phyloP scores from a whole-genome alignment of 192 early-diverging fungal genomes.

The Coemansia sp. region DNA sequence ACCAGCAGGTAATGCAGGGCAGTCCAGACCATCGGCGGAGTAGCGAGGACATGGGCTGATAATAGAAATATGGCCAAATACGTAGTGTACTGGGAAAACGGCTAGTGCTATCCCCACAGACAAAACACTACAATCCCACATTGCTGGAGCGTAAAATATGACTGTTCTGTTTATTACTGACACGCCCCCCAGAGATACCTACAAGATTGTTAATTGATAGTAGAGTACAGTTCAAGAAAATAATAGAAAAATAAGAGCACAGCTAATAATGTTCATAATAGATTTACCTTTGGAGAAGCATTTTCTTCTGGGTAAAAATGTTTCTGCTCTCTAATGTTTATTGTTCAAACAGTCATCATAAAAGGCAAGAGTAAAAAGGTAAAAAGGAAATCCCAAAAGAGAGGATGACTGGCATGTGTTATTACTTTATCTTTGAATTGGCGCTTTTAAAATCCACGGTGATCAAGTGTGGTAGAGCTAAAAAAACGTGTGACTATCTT shows the following conservation, averaged over 20 bases:
- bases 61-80: slow-evolving; percentile 19
- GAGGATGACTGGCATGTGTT: background rate
- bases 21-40: slow-evolving; percentile 24
- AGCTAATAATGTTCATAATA: too few species aligned
- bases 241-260: background rate
- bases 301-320: background rate
- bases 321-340: background rate
- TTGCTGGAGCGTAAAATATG: background rate
- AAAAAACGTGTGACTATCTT: too few species aligned
- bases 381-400: background rate
- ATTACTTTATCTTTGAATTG: too few species aligned
- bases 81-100: background rate
- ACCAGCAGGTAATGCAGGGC: slow-evolving; percentile 47
- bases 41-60: slow-evolving; percentile 40
- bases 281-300: background rate
- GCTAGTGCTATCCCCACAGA: background rate
- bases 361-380: background rate
- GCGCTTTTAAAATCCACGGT: too few species aligned
- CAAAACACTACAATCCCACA: background rate
- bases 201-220: background rate
- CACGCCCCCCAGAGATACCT: too few species aligned
- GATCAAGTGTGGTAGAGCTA: too few species aligned
- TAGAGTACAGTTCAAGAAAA: background rate
- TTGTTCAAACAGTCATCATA: background rate
- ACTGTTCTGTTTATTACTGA: too few species aligned